phyloP scores from a whole-genome alignment of 2,329 filamentous ascomycete genomes.

The Trichoderma cornu-damae region DNA sequence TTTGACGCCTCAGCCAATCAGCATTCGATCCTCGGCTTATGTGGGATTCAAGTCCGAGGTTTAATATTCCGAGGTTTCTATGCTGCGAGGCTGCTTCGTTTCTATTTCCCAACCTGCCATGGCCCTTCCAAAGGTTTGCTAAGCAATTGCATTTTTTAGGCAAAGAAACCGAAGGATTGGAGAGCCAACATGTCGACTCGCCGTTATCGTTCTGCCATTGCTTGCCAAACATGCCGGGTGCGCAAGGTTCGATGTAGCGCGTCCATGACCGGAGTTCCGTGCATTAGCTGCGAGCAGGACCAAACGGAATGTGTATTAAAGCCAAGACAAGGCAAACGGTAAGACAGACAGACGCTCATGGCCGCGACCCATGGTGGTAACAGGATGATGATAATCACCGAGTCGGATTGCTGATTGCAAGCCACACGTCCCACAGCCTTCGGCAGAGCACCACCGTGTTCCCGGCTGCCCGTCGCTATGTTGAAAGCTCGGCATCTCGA shows the following conservation, averaged over 20 bases:
- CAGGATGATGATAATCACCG: neutral
- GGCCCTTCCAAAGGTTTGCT: neutral
- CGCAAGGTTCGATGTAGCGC: slow-evolving; percentile 15
- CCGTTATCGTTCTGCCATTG: slow-evolving; percentile 14
- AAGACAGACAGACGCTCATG: neutral
- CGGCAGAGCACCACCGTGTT: slow-evolving; percentile 14
- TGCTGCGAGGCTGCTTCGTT: neutral
- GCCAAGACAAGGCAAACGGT: slow-evolving; percentile 15
- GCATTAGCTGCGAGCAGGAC: slow-evolving; percentile 15
- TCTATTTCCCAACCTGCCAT: slow-evolving; percentile 4
- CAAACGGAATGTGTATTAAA: slow-evolving; percentile 13
- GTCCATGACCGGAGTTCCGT: slow-evolving; percentile 12
- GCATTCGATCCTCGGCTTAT: neutral
- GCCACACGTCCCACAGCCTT: slow-evolving; percentile 6
- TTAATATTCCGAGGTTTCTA: slow-evolving; percentile 9
- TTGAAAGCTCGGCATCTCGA: slow-evolving; percentile 5
- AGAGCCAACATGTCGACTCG: slow-evolving; percentile 6
- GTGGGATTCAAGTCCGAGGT: slow-evolving; percentile 8
- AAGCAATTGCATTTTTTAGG: neutral
- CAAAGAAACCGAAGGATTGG: neutral
- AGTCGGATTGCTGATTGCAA: neutral
- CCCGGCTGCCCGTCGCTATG: slow-evolving; percentile 10
- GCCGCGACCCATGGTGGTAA: neutral
- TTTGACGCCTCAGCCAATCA: neutral
- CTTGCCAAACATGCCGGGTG: slow-evolving; percentile 10